phyloP scores from a whole-genome alignment of 1,139 yeast species.

The Suhomyces maxii region DNA sequence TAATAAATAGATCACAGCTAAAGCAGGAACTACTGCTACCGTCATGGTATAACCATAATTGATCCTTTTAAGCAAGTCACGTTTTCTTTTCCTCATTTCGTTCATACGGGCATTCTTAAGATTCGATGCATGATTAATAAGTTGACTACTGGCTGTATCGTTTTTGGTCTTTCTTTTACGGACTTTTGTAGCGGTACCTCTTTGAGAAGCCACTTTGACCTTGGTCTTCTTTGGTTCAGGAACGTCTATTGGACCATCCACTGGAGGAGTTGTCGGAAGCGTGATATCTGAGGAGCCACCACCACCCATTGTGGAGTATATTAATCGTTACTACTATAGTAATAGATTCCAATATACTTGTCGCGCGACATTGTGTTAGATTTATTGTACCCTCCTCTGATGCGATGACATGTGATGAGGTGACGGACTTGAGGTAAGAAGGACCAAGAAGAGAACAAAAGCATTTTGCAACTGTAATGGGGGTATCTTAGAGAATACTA shows the following conservation, averaged over 20 bases:
- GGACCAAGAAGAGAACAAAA: no score
- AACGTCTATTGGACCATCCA: not conserved
- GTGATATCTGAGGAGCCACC: constrained; percentile 2
- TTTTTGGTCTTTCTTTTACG: constrained; percentile 21
- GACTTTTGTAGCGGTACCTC: constrained; percentile 15
- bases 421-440: no score
- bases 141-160: constrained; percentile 10
- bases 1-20: constrained; percentile 19
- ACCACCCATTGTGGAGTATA: not conserved
- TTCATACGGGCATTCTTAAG: constrained; percentile 22
- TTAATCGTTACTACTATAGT: not conserved
- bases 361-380: not conserved
- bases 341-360: not conserved
- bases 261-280: constrained; percentile 2
- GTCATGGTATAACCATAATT: constrained; percentile 21
- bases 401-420: no score
- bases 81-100: constrained; percentile 23
- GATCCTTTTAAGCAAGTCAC: constrained; percentile 24
- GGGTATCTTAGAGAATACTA: no score
- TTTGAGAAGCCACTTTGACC: not conserved
- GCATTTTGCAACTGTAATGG: no score
- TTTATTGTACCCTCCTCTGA: no score
- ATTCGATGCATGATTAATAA: constrained; percentile 25
- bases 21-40: constrained; percentile 23
- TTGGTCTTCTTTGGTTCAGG: not conserved